Base-by-base conservation (phyloP, 2,329 filamentous ascomycete genomes). In the Monosporascus sp. region DNA sequence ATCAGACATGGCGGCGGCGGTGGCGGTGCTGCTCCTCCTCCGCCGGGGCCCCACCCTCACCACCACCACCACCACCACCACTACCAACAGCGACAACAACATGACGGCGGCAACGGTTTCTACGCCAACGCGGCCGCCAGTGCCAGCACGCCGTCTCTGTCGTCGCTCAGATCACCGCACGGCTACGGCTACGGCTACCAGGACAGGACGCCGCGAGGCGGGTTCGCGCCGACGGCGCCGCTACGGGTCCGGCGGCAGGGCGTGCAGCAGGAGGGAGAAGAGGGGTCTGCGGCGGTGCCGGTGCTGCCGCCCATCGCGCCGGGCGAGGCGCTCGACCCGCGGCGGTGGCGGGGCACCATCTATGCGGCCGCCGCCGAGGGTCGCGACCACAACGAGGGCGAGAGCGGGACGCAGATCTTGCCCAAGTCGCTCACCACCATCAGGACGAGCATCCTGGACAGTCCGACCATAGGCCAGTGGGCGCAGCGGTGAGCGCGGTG, bases 301-400 rank as follows among this genome's bases (percentile, higher is more conserved):
- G 55, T 54, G 27, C 44, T 58, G 11, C 59, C 57, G 35, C 60
- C 50, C 1, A 48, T 59, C 5, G 50, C 48, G 8, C 56, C 57
- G 8, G 57, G 53, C 5, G 62, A 58, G 52, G 24, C 49, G 5
- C 53, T 56, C 8, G 58, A 55, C 37, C 46, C 55, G 9, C 49
- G 38, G 22, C 46, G 49, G 9, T 55, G 53, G 56, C 47, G 52
- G 45, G 55, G 48, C 5, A 54, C 58, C 49, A 25, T 51, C 14
- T 54, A 58, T 15, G 49, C 39, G 17, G 44, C 37, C 41, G 8
- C 11, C 18, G 9, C 5, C 5, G 18, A 20, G 9, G 39, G 39
- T 11, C 31, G 31, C 9, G 20, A 20, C 18, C 5, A 14, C 11
- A 20, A 43, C 22, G 39, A 6, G 39, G 39, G 20, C 22, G 14